These are phyloP conservation scores for Gracilaria vermiculophylla DNA, from an alignment of 23 red algal genomes.

Conservation along the genomic window DNA sequence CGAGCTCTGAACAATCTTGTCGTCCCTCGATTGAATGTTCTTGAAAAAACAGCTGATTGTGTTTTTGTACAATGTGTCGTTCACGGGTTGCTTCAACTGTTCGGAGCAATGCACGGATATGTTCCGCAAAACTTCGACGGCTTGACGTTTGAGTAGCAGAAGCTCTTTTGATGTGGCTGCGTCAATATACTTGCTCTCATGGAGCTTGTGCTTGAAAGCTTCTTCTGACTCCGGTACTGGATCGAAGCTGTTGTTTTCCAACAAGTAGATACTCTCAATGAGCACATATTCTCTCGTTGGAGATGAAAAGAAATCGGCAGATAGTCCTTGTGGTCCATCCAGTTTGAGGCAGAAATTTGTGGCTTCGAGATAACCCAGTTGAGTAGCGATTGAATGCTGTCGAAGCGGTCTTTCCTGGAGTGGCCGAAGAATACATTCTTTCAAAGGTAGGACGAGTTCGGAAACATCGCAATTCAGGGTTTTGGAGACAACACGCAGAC, in stretches of 20 bases:
- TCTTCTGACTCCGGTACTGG: constrained; percentile 85
- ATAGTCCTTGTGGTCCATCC: constrained; percentile 9
- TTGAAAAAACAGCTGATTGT: constrained; percentile 82
- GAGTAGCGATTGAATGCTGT: constrained; percentile 64
- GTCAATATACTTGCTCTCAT: constrained; percentile 81
- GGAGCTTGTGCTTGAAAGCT: constrained; percentile 63
- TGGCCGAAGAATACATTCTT: constrained; percentile 65
- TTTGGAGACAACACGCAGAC: constrained; percentile 27
- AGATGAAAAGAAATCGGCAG: constrained; percentile 48
- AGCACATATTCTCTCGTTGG: constrained; percentile 31
- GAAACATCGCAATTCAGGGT: constrained; percentile 1
- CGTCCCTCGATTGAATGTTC: constrained; percentile 75
- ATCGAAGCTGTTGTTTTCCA: constrained; percentile 75
- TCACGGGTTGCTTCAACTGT: constrained; percentile 30
- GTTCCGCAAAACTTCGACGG: constrained; percentile 47
- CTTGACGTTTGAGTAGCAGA: constrained; percentile 50
- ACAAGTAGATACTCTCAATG: constrained; percentile 62
- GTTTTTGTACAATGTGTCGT: constrained; percentile 60
- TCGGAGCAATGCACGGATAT: constrained; percentile 31
- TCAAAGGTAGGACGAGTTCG: constrained; percentile 40
- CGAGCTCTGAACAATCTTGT: constrained; percentile 55
- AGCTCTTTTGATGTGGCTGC: constrained; percentile 17
- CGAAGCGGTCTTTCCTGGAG: constrained; percentile 71
- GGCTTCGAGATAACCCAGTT: constrained; percentile 79
- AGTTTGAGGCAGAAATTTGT: constrained; percentile 71